Conservation (phyloP, 1,284 basidiomycete species). For the Sanghuangporus weigelae region DNA sequence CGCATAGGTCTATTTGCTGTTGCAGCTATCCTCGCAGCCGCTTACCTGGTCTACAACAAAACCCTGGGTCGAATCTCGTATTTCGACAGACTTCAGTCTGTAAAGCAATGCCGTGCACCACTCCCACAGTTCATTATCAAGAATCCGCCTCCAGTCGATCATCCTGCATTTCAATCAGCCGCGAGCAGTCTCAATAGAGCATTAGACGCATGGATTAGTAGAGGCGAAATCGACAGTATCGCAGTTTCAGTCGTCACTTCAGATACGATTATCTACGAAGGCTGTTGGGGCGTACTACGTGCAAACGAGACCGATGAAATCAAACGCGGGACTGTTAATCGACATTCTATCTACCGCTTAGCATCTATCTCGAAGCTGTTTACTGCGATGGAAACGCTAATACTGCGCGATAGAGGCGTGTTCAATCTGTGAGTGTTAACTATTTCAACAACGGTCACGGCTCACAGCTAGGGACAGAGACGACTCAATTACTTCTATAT, state of each 20-base stretch:
- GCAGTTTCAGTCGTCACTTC: background rate
- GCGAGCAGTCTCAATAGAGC: background rate
- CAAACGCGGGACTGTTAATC: background rate
- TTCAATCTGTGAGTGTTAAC: background rate
- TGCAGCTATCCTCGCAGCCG: no score
- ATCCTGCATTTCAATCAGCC: background rate
- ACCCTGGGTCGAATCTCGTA: no score
- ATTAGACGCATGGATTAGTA: background rate
- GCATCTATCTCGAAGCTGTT: background rate
- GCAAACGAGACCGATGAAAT: background rate
- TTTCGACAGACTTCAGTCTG: no score
- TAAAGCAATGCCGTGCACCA: background rate
- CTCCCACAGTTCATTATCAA: conserved; percentile 1
- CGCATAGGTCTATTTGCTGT: no score
- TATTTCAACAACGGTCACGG: background rate
- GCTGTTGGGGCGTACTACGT: background rate
- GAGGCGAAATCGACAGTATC: background rate
- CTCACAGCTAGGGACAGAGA: no score
- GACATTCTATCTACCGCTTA: background rate
- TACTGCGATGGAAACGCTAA: background rate
- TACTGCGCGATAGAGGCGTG: background rate
- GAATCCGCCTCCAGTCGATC: background rate
- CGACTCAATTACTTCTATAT: no score
- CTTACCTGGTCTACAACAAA: no score
- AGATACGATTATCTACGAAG: background rate